Evolutionary conservation across 192 early-diverging fungal genomes (phyloP).

Genomic region (Helicostylum pulchrum): DNA sequence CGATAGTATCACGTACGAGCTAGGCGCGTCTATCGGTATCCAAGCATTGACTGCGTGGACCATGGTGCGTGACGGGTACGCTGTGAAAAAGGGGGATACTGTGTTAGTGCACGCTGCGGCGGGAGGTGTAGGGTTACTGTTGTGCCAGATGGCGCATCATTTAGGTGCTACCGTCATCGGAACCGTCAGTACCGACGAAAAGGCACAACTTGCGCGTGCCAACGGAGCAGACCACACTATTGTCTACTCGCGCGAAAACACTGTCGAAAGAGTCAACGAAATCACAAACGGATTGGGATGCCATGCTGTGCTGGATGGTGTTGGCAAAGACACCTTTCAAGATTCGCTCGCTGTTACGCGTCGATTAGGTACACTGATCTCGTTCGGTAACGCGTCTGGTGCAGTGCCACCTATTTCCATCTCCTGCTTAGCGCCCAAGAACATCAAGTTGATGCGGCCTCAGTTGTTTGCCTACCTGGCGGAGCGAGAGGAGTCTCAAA

Average conservation of each 20-base stretch:
- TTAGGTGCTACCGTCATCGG: constrained; percentile 88
- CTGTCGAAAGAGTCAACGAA: constrained; percentile 63
- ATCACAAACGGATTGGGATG: constrained; percentile 76
- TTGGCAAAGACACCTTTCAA: constrained; percentile 85
- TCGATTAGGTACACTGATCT: constrained; percentile 69
- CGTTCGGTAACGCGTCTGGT: constrained; percentile 92
- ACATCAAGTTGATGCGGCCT: constrained; percentile 72
- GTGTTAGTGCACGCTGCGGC: constrained; percentile 90
- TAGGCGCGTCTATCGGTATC: constrained; percentile 63
- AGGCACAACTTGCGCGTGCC: constrained; percentile 58
- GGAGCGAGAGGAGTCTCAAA: constrained; percentile 64
- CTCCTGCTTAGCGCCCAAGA: constrained; percentile 59
- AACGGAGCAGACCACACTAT: constrained; percentile 76
- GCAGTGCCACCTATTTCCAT: constrained; percentile 55
- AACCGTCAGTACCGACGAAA: constrained; percentile 71
- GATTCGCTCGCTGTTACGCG: constrained; percentile 61
- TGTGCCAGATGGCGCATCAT: constrained; percentile 74
- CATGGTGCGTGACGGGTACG: constrained; percentile 67
- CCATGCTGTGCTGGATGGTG: constrained; percentile 84
- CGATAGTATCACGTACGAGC: constrained; percentile 50
- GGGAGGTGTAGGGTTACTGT: constrained; percentile 83
- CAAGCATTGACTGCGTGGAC: constrained; percentile 85
- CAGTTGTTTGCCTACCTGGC: constrained; percentile 68
- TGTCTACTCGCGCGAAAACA: constrained; percentile 63
- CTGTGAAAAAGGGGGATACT: constrained; percentile 54